Conservation (phyloP, 2,329 filamentous ascomycete species). For the Alternaria sp. region DNA sequence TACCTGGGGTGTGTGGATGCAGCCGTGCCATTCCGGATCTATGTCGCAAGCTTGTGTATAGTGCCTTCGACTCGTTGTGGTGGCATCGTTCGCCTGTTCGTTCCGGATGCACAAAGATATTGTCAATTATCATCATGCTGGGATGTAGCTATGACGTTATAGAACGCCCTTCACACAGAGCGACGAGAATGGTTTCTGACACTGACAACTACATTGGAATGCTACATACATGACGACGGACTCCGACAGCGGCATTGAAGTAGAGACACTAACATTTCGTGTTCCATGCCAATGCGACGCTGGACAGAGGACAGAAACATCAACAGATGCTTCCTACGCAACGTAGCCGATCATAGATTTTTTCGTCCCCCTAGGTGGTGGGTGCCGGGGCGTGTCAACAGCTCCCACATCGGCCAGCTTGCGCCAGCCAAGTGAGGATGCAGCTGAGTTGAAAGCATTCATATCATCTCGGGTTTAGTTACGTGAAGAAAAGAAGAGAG, state of each 20-base stretch:
- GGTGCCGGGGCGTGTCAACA: conserved; percentile 59
- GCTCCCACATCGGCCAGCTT: conserved; percentile 58
- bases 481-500: conserved; percentile 60
- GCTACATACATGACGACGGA: conserved; percentile 23
- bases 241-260: neutral
- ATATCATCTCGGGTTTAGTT: conserved; percentile 84
- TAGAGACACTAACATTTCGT: neutral
- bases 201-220: conserved; percentile 10
- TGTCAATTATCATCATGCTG: neutral
- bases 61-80: neutral
- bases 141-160: neutral
- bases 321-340: conserved; percentile 34
- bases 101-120: neutral
- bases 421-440: conserved; percentile 63
- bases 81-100: neutral
- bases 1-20: neutral
- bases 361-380: conserved; percentile 59
- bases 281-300: neutral
- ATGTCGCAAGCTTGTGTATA: neutral
- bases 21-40: neutral
- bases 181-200: neutral
- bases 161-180: neutral
- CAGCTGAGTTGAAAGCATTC: conserved; percentile 67
- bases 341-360: conserved; percentile 57
- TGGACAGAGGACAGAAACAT: conserved; percentile 1